Base-by-base conservation (phyloP, 106 monocot species). In the Ottelia alismoides region DNA sequence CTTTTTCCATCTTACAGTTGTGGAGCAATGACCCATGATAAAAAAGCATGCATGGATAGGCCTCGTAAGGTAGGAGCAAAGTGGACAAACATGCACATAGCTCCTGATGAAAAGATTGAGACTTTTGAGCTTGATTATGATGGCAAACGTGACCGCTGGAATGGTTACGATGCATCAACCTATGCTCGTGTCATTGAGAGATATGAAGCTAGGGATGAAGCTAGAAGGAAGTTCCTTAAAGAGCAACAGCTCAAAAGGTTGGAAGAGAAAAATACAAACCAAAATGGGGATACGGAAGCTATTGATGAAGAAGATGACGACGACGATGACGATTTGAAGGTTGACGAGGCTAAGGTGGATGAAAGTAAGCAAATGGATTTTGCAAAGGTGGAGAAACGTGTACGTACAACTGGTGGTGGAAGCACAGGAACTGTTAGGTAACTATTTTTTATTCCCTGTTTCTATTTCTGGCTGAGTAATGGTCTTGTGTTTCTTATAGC, bases 401-500 rank as follows among this genome's bases (percentile, higher is more conserved):
- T 89, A 0, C 78, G 89, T 10, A 98, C 96, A 2, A 96, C 96
- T 10, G 96, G 89, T 62, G 89, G 96, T 70, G 96, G 96, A 48
- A 96, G 96, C 63, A 96, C 96, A 9, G 96, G 96, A 70, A 96
- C 96, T 54, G 96, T 96, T 30, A 93, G 92, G 92, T 85, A 65
- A 25, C 17, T 2, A n/a, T 11, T 18, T 43, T 43, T 43, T 43
- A 16, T 43, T 43, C 40, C 6, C 10, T 43, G 10, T 43, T 43
- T 43, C 16, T 16, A 43, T 43, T 43, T 43, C 10, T 43, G 16
- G 16, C 40, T 43, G 40, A 43, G 10, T 43, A 31, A 31, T 51
- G 22, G 28, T n/a, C 4, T 44, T n/a, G n/a, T n/a, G n/a, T n/a
- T n/a, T n/a, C n/a, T n/a, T n/a, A n/a, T n/a, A n/a, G n/a, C n/a